phyloP scores from a whole-genome alignment of 2,329 filamentous ascomycete genomes.

The Claviceps pazoutovae region DNA sequence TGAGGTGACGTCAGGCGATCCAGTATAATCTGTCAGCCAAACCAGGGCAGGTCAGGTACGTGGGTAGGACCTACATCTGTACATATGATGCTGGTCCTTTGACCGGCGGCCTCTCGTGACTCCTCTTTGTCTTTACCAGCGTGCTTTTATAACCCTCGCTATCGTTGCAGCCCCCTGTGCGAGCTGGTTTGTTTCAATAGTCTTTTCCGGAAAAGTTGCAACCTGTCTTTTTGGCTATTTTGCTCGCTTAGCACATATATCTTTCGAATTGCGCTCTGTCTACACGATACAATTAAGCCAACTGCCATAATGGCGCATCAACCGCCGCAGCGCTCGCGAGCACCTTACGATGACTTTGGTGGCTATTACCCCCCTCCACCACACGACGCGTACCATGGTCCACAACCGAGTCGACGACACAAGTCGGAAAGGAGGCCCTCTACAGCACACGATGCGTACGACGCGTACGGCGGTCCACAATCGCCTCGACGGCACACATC shows the following conservation, averaged over 20 bases:
- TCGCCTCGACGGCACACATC: slow-evolving; percentile 13
- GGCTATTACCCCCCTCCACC: slow-evolving; percentile 9
- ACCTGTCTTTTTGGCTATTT: not conserved
- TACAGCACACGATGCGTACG: too few species aligned
- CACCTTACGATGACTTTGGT: slow-evolving; percentile 14
- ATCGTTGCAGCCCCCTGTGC: too few species aligned
- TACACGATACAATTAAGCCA: not conserved
- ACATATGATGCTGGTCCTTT: too few species aligned
- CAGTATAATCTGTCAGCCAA: too few species aligned
- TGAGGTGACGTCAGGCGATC: too few species aligned
- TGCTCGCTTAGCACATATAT: not conserved
- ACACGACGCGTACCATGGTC: not conserved
- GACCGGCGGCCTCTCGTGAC: too few species aligned
- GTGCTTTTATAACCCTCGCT: too few species aligned
- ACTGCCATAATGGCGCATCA: slow-evolving; percentile 6
- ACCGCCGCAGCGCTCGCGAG: slow-evolving; percentile 12
- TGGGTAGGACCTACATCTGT: too few species aligned
- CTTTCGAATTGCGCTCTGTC: not conserved
- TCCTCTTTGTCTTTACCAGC: too few species aligned
- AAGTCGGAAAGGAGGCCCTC: slow-evolving; percentile 11
- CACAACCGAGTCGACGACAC: slow-evolving; percentile 11
- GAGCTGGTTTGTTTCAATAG: too few species aligned
- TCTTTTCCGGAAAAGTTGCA: not conserved
- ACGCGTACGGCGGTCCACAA: slow-evolving; percentile 2
- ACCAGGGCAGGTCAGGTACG: too few species aligned